Conservation (phyloP, 2,329 filamentous ascomycete genomes). For the Dactylellina leptospora region DNA sequence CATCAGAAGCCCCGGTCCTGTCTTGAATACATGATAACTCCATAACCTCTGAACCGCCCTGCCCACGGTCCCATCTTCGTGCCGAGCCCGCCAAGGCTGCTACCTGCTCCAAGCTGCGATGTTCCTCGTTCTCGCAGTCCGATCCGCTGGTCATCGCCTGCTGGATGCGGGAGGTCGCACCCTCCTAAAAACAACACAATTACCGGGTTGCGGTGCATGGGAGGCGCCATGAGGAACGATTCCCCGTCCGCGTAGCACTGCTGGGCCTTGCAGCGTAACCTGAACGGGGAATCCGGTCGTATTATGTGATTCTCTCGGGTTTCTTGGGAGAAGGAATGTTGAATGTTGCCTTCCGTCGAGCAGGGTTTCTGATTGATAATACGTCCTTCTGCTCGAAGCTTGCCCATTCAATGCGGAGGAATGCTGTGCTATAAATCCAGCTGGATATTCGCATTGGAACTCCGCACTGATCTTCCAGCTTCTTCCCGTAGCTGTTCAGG, state of each 20-base stretch:
- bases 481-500: slow-evolving; percentile 96
- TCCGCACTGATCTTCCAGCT: slow-evolving; percentile 72
- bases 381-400: not conserved
- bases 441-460: slow-evolving; percentile 69
- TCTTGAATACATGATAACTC: slow-evolving; percentile 21
- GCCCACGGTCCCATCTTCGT: not conserved
- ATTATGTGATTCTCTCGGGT: slow-evolving; percentile 19
- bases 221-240: not conserved
- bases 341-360: slow-evolving; percentile 47
- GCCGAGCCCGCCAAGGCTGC: slow-evolving; percentile 49
- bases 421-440: slow-evolving; percentile 72
- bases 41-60: not conserved
- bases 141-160: slow-evolving; percentile 39
- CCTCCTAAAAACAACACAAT: slow-evolving; percentile 32
- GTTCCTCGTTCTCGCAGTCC: not conserved
- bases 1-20: slow-evolving; percentile 22
- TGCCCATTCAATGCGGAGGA: not conserved
- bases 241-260: slow-evolving; percentile 25
- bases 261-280: slow-evolving; percentile 18
- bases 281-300: slow-evolving; percentile 32
- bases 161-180: slow-evolving; percentile 36
- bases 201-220: slow-evolving; percentile 25
- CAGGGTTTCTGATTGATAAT: slow-evolving; percentile 9
- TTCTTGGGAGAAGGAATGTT: slow-evolving; percentile 25
- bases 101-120: slow-evolving; percentile 35